Evolutionary conservation across 106 monocot genomes (phyloP).

Genomic region (Platanthera zijinensis): DNA sequence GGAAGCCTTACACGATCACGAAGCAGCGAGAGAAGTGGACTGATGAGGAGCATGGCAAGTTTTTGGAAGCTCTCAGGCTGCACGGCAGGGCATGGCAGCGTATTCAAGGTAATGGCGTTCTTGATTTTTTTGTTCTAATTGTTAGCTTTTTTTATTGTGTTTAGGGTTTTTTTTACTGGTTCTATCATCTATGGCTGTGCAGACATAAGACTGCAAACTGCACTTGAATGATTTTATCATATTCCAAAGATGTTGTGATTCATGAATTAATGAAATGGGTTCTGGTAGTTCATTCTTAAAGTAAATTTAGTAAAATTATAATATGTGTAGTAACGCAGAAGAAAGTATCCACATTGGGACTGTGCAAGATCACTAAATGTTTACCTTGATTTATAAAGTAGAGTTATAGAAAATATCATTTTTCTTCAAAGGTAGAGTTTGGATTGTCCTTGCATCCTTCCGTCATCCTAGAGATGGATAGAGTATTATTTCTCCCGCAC

Average conservation of each 20-base stretch:
- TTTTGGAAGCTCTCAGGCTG: constrained; percentile 39
- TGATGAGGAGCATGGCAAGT: constrained; percentile 42
- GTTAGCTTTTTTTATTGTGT: background rate
- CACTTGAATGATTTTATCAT: background rate
- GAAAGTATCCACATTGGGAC: too few species aligned
- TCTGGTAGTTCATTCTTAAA: background rate
- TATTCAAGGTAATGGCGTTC: constrained; percentile 26
- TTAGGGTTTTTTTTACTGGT: background rate
- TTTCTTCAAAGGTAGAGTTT: too few species aligned
- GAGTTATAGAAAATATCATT: too few species aligned
- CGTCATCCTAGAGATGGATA: too few species aligned
- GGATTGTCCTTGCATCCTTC: too few species aligned
- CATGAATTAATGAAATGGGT: background rate
- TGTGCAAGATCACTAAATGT: too few species aligned
- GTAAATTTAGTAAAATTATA: too few species aligned
- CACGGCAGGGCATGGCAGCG: constrained; percentile 48
- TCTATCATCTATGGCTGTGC: background rate
- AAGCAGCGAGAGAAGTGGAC: constrained; percentile 58
- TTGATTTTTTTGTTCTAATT: background rate
- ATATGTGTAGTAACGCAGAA: too few species aligned
- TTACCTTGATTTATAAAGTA: too few species aligned
- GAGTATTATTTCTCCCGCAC: too few species aligned
- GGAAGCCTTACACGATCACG: constrained; percentile 56
- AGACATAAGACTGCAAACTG: background rate
- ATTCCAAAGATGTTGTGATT: background rate